These are phyloP conservation scores for Cladosporium sp. DNA, from an alignment of 2,329 filamentous ascomycete genomes.

Conservation along the genomic window DNA sequence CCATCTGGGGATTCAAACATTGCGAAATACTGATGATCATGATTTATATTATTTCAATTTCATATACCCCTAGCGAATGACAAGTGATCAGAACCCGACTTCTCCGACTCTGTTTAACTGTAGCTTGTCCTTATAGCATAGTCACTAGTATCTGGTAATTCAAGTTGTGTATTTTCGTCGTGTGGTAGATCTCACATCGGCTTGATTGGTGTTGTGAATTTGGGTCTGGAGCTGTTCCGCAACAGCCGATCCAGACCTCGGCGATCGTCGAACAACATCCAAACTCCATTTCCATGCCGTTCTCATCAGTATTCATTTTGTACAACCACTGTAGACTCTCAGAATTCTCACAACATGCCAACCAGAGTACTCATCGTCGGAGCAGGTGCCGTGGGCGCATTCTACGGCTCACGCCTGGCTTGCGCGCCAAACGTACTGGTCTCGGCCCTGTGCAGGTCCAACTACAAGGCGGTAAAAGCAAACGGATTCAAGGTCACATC, in stretches of 20 bases:
- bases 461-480: constrained; percentile 60
- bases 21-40: not conserved
- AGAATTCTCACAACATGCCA: constrained; percentile 35
- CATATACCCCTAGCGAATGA: not conserved
- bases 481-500: constrained; percentile 63
- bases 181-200: no score
- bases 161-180: no score
- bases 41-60: not conserved
- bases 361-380: constrained; percentile 63
- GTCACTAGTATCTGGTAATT: no score
- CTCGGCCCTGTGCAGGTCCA: constrained; percentile 70
- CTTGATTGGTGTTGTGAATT: no score
- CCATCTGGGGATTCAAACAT: not conserved
- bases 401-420: constrained; percentile 67
- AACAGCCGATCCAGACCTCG: no score
- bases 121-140: no score
- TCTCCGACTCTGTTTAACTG: no score
- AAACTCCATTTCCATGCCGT: no score
- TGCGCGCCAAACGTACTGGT: constrained; percentile 49
- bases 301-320: no score
- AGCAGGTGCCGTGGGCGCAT: constrained; percentile 67
- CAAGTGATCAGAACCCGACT: no score
- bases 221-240: no score
- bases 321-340: not conserved
- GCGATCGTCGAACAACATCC: no score